Percentiles rank a stretch among this genome's conserved stretches.
These are phyloP conservation scores for Caloboletus inedulis DNA, from an alignment of 1,284 basidiomycete species.

Conservation along the genomic window DNA sequence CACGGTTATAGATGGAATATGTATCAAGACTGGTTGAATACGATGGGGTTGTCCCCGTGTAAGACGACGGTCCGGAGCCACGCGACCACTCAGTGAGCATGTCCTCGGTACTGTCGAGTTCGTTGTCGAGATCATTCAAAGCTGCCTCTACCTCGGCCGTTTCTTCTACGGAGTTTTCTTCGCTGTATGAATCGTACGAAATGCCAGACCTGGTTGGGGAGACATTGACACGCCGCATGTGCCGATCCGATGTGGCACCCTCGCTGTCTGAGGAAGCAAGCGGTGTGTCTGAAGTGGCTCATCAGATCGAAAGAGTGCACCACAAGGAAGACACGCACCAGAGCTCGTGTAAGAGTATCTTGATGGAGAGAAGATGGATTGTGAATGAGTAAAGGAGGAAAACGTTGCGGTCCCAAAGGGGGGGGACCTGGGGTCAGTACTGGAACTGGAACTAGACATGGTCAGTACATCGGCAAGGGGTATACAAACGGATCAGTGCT, in stretches of 20 bases:
- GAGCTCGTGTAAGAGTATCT: slow-evolving; percentile 41
- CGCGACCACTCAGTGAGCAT: slow-evolving; percentile 57
- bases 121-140: slow-evolving; percentile 60
- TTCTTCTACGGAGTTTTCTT: slow-evolving; percentile 46
- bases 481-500: neutral
- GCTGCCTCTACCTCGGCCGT: slow-evolving; percentile 62
- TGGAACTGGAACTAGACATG: slow-evolving; percentile 36
- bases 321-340: slow-evolving; percentile 24
- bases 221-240: slow-evolving; percentile 41
- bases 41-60: slow-evolving; percentile 36
- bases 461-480: slow-evolving; percentile 30
- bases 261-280: slow-evolving; percentile 41
- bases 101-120: slow-evolving; percentile 60
- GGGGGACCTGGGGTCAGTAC: slow-evolving; percentile 42
- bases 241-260: slow-evolving; percentile 34
- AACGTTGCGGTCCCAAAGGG: slow-evolving; percentile 51
- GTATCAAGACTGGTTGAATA: slow-evolving; percentile 32
- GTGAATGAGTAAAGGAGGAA: slow-evolving; percentile 43
- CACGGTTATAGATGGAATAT: slow-evolving; percentile 39
- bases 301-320: slow-evolving; percentile 4
- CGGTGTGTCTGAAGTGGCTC: slow-evolving; percentile 28
- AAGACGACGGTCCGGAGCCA: slow-evolving; percentile 36
- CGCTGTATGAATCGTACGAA: slow-evolving; percentile 38
- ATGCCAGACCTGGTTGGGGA: slow-evolving; percentile 39
- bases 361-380: slow-evolving; percentile 43